Conservation (phyloP, 2,329 filamentous ascomycete genomes). For the Ilyonectria mors-panacis region DNA sequence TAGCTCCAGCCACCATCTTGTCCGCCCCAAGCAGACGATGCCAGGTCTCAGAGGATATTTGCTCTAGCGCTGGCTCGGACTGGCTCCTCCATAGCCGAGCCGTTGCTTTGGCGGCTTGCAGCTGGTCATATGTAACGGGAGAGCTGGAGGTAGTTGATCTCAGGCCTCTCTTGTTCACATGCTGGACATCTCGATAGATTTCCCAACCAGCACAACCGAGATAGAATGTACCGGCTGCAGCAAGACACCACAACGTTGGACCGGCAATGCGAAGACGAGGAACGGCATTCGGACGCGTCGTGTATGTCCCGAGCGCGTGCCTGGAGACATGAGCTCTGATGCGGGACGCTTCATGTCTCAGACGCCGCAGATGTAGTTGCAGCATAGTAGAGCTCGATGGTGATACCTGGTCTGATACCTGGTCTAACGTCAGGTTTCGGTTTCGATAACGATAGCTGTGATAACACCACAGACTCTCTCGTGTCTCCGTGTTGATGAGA, state of each 20-base stretch:
- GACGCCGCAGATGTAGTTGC: not conserved
- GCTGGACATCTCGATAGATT: constrained; percentile 13
- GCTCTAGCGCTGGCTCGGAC: not conserved
- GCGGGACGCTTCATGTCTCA: not conserved
- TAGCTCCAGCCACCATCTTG: constrained; percentile 9
- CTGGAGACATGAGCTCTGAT: not conserved
- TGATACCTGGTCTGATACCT: no score
- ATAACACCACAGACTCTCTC: no score
- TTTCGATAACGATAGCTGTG: no score
- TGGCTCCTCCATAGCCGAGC: not conserved
- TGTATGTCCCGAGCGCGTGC: not conserved
- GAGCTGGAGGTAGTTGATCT: not conserved
- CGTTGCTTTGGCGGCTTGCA: not conserved
- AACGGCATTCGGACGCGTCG: not conserved
- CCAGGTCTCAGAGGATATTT: not conserved
- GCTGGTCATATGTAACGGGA: not conserved
- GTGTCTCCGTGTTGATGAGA: no score
- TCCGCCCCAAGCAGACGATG: constrained; percentile 4
- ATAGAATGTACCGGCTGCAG: constrained; percentile 11
- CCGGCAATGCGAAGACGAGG: constrained; percentile 1
- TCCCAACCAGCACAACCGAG: constrained; percentile 17
- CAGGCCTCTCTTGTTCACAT: not conserved
- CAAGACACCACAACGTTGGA: constrained; percentile 12
- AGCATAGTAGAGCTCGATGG: not conserved
- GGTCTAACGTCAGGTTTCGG: no score